Base-by-base conservation (phyloP, 139 green algal genomes). In the Zygnema circumcarinatum region DNA sequence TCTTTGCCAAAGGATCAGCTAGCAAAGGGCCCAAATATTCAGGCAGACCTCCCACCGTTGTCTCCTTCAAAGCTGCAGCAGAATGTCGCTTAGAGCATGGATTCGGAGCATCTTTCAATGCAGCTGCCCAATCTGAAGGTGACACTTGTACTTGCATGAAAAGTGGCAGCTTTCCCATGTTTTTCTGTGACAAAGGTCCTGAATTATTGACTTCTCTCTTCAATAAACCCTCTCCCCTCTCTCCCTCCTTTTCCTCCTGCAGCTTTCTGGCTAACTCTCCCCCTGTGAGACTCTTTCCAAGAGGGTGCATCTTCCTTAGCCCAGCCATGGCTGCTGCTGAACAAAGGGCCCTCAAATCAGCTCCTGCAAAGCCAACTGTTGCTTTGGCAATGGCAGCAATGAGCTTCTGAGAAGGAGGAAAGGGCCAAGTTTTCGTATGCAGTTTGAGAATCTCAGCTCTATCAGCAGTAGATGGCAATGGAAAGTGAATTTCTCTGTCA, bases 401-500 rank as follows among this genome's bases (percentile, higher is more conserved):
- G 38, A 84, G n/a, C 3, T 62, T 53, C n/a, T 36, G 29, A 1
- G 52, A 68, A 54, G 79, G 86, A 62, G 31, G 42, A 7, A 69
- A 0, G 31, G 11, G 81, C 86, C 87, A 91, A n/a, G 31, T 25
- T 2, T 38, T 25, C 20, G 89, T 92, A 82, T 92, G 88, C 38
- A 89, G 67, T 16, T 29, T 22, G 38, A 92, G 41, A 47, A 92
- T 91, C 2, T 76, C 89, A 33, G 38, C 53, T n/a, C 89, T 81
- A 72, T 87, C 89, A 1, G 42, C n/a, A 3, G 32, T 2, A 29
- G 25, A 36, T 36, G 89, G 89, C 33, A 92, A 41, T 31, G 78
- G 72, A 74, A 92, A 89, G 68, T 83, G 69, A 29, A 92, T 81
- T 31, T 92, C 89, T 25, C 89, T 86, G 75, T 92, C 89, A 33